These are phyloP conservation scores for Debaryomyces subglobosus DNA, from an alignment of 1,139 yeast species.

Conservation along the genomic window DNA sequence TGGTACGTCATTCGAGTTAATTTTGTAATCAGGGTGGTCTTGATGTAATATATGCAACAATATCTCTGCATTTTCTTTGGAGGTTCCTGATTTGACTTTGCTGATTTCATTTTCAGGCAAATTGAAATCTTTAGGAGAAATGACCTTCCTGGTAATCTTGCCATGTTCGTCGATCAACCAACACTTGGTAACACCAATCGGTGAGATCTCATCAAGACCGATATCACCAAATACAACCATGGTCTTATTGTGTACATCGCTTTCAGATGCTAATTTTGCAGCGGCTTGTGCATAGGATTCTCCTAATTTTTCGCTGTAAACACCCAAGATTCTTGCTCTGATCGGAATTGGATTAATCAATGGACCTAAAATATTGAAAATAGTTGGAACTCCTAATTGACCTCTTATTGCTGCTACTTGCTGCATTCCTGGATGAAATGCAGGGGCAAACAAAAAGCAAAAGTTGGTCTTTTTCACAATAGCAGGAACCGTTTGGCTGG, in stretches of 20 bases:
- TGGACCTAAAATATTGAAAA: constrained; percentile 93
- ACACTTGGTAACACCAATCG: constrained; percentile 75
- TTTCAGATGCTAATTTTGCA: constrained; percentile 48
- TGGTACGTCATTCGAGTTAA: constrained; percentile 26
- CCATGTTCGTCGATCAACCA: constrained; percentile 69
- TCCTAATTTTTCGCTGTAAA: constrained; percentile 77
- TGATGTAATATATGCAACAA: constrained; percentile 62
- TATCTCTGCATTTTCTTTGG: constrained; percentile 74
- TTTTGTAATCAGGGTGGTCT: constrained; percentile 37
- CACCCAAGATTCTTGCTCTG: constrained; percentile 84
- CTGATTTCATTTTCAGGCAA: constrained; percentile 71
- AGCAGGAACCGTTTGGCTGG: constrained; percentile 61
- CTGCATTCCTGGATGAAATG: constrained; percentile 93
- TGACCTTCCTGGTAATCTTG: constrained; percentile 31
- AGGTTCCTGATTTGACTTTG: constrained; percentile 81
- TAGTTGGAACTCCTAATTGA: constrained; percentile 83
- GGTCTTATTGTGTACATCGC: constrained; percentile 55
- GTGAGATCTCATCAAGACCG: constrained; percentile 92
- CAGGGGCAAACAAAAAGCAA: constrained; percentile 87
- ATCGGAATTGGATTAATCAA: constrained; percentile 88
- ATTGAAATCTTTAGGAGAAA: constrained; percentile 76
- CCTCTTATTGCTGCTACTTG: constrained; percentile 77
- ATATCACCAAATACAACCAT: constrained; percentile 91
- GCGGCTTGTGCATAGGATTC: constrained; percentile 85
- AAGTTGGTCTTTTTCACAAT: constrained; percentile 61